These are phyloP conservation scores for Dothidotthia symphoricarpi DNA, from an alignment of 2,329 filamentous ascomycete species.

Conservation along the genomic window DNA sequence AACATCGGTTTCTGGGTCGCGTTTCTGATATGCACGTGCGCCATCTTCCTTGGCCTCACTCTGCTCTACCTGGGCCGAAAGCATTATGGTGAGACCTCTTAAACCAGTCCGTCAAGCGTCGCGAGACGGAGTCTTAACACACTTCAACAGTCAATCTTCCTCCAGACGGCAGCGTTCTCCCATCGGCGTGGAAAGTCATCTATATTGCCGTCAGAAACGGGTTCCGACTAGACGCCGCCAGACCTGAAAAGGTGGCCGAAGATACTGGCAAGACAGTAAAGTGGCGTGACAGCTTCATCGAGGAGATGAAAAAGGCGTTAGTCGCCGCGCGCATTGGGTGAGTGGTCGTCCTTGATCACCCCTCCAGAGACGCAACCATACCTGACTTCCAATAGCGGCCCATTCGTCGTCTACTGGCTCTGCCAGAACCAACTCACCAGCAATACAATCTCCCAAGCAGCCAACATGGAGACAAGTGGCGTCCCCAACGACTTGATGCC, in stretches of 20 bases:
- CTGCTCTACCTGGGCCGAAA: no score
- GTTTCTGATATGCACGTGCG: no score
- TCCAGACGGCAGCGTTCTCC: conserved; percentile 16
- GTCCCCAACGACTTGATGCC: conserved; percentile 5
- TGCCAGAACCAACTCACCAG: conserved; percentile 2
- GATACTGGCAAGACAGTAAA: conserved; percentile 4
- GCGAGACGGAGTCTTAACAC: conserved; percentile 1
- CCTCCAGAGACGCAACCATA: conserved; percentile 1
- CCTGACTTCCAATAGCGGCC: conserved; percentile 3
- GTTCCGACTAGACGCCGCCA: conserved; percentile 13
- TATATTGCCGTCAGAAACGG: conserved; percentile 6
- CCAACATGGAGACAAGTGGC: conserved; percentile 1
- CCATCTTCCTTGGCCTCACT: no score
- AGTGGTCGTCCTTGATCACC: neutral
- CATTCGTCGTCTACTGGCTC: conserved; percentile 4
- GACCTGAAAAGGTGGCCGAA: conserved; percentile 6
- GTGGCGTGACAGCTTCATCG: conserved; percentile 17
- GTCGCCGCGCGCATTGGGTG: conserved; percentile 18
- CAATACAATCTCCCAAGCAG: conserved; percentile 5
- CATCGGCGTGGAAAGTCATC: conserved; percentile 7
- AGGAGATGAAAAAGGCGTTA: conserved; percentile 17
- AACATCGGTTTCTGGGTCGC: no score
- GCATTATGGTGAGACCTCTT: no score
- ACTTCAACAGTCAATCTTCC: conserved; percentile 7
- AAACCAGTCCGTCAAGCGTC: conserved; percentile 1